phyloP scores from a whole-genome alignment of 805 yeast genomes.

The Metschnikowia matae region DNA sequence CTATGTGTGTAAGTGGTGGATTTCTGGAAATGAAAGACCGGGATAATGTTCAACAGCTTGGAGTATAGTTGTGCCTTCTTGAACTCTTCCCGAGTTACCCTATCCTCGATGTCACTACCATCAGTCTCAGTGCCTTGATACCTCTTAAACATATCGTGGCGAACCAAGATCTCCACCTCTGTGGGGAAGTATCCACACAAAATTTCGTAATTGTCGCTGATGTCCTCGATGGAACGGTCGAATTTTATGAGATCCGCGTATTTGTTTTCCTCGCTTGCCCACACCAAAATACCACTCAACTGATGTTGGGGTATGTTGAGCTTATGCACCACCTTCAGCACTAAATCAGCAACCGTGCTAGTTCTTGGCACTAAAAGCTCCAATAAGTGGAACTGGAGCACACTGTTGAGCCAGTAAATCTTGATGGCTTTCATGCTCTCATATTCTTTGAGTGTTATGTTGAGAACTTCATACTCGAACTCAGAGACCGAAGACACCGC shows the following conservation, averaged over 20 bases:
- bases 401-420: constrained; percentile 67
- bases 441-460: constrained; percentile 67
- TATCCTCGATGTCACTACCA: constrained; percentile 25
- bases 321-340: constrained; percentile 54
- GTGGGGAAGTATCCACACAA: constrained; percentile 43
- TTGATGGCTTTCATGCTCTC: constrained; percentile 69
- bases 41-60: constrained; percentile 43
- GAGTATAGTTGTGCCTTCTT: constrained; percentile 19
- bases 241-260: constrained; percentile 36
- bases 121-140: constrained; percentile 18
- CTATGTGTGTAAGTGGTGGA: constrained; percentile 68
- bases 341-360: constrained; percentile 52
- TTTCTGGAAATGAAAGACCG: constrained; percentile 75
- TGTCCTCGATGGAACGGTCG: constrained; percentile 31
- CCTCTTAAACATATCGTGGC: constrained; percentile 32
- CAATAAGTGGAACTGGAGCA: constrained; percentile 62
- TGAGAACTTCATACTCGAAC: constrained; percentile 74
- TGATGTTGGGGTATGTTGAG: constrained; percentile 48
- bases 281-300: constrained; percentile 46
- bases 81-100: constrained; percentile 16
- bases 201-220: constrained; percentile 33
- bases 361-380: constrained; percentile 68
- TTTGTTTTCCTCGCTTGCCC: constrained; percentile 48
- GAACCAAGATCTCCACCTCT: constrained; percentile 36
- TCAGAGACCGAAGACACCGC: constrained; percentile 41